Conservation (phyloP, 352 stramenopile genomes). For the Discostella stelligera region DNA sequence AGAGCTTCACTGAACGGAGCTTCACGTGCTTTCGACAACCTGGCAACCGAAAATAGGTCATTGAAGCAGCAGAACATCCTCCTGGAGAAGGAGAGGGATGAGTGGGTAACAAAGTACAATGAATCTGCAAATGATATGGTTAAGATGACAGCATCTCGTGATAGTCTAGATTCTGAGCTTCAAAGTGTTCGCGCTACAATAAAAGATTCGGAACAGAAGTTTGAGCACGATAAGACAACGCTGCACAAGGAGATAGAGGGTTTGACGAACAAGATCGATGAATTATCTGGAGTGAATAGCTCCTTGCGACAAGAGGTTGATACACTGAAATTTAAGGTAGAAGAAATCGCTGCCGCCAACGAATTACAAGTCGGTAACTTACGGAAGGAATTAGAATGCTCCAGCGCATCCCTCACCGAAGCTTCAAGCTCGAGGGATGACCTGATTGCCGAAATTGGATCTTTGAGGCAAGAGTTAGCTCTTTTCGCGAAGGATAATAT, state of each 20-base stretch:
- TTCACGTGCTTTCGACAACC: background rate
- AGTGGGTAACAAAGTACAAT: background rate
- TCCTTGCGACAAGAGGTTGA: background rate
- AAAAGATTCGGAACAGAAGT: background rate
- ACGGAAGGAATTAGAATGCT: background rate
- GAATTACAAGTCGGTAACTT: constrained; percentile 7
- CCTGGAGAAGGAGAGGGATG: background rate
- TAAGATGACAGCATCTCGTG: background rate
- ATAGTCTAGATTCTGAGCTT: constrained; percentile 6
- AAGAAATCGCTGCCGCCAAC: constrained; percentile 18
- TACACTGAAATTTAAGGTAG: background rate
- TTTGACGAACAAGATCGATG: background rate
- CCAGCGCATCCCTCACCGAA: background rate
- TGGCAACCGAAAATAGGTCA: background rate
- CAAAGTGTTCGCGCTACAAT: background rate
- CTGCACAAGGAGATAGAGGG: constrained; percentile 3
- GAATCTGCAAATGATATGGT: background rate
- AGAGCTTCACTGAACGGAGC: background rate
- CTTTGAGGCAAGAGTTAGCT: background rate
- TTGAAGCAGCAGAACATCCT: background rate
- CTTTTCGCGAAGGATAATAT: background rate
- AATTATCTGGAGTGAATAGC: background rate
- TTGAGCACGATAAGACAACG: background rate
- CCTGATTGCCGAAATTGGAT: background rate
- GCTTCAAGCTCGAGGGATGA: background rate